phyloP scores from a whole-genome alignment of 148 eudicot genomes.

The Silene conica region DNA sequence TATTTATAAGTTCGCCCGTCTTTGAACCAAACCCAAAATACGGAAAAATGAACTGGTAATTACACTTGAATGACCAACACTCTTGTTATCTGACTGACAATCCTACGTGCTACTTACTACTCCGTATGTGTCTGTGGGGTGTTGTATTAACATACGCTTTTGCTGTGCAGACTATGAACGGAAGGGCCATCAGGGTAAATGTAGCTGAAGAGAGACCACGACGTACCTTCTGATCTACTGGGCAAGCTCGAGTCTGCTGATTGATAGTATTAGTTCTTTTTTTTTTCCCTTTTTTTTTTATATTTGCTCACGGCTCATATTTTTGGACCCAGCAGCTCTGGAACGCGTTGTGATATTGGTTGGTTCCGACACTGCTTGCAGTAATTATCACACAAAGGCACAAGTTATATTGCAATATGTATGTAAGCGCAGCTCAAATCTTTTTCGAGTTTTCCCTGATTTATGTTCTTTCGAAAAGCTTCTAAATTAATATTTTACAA shows the following conservation, averaged over 20 bases:
- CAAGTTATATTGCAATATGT: conserved; percentile 10
- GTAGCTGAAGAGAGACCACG: conserved; percentile 65
- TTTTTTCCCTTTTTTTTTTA: background rate
- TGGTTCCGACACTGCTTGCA: conserved; percentile 21
- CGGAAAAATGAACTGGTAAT: no score
- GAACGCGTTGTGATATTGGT: conserved; percentile 25
- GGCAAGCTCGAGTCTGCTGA: conserved; percentile 12
- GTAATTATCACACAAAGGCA: conserved; percentile 17
- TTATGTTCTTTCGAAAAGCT: background rate
- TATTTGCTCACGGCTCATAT: conserved; percentile 22
- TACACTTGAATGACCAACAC: no score
- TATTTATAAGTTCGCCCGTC: no score
- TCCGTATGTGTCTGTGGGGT: background rate
- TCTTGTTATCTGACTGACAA: no score
- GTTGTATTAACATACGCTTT: conserved; percentile 1
- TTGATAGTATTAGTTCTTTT: conserved; percentile 19
- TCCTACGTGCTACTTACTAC: no score
- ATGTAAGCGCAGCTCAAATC: conserved; percentile 8
- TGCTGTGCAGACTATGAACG: conserved; percentile 53
- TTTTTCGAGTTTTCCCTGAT: background rate
- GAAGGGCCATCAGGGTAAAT: conserved; percentile 66
- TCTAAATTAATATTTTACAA: background rate
- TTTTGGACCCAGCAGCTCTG: conserved; percentile 12
- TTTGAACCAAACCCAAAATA: no score
- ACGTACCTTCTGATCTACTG: conserved; percentile 34